Percentiles rank a stretch among this genome's conserved stretches.
phyloP scores from a whole-genome alignment of 768 basidiomycete genomes.

The Podaxis sp. region DNA sequence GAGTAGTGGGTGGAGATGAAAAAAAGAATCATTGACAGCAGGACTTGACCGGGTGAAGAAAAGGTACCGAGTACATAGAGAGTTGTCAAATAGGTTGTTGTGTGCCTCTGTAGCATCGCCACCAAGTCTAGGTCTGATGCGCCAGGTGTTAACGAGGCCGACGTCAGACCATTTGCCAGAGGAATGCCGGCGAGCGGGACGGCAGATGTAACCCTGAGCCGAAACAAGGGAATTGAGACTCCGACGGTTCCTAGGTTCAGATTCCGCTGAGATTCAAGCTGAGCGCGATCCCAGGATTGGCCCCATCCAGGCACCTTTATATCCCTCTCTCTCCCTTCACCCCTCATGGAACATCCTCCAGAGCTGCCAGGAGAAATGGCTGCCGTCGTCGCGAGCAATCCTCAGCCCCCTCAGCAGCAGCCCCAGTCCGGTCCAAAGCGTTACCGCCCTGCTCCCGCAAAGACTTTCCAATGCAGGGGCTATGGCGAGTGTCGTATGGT shows the following conservation, averaged over 20 bases:
- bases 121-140: neutral
- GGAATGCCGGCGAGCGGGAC: conserved; percentile 1
- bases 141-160: neutral
- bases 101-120: conserved; percentile 5
- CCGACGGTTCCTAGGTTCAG: conserved; percentile 13
- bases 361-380: conserved; percentile 13
- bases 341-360: conserved; percentile 15
- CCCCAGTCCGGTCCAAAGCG: conserved; percentile 45
- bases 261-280: conserved; percentile 11
- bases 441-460: conserved; percentile 82
- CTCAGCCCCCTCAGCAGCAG: conserved; percentile 15
- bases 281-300: conserved; percentile 10
- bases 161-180: neutral
- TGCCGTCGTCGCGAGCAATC: conserved; percentile 8
- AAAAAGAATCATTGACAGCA: neutral
- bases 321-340: neutral
- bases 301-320: conserved; percentile 13
- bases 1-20: neutral
- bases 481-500: conserved; percentile 97
- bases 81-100: conserved; percentile 5
- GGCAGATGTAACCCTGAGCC: conserved; percentile 1
- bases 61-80: neutral
- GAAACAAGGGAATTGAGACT: conserved; percentile 10
- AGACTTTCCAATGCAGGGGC: conserved; percentile 94
- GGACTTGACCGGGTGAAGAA: neutral